Evolutionary conservation across 805 yeast genomes (phyloP).

Genomic region (Tetrapisispora pingtungensis): DNA sequence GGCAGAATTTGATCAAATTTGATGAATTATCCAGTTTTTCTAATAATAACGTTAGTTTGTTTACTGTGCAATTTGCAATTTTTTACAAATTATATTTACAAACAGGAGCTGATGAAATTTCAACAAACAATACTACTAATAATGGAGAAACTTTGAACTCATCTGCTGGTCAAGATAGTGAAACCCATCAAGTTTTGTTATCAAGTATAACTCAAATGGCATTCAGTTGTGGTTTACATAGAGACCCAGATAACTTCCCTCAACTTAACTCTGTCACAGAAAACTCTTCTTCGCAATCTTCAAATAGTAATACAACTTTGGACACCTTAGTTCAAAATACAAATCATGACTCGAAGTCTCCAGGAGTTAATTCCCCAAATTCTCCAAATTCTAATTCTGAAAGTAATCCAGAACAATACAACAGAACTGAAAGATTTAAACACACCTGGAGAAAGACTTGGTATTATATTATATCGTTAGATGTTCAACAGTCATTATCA

Average conservation of each 20-base stretch:
- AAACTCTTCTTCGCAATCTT: slow-evolving; percentile 7
- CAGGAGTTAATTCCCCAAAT: background rate
- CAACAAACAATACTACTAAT: slow-evolving; percentile 5
- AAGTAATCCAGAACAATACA: slow-evolving; percentile 8
- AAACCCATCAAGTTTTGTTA: slow-evolving; percentile 44
- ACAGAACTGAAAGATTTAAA: slow-evolving; percentile 30
- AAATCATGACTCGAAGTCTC: slow-evolving; percentile 3
- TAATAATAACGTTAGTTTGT: slow-evolving; percentile 25
- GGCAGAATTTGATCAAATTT: slow-evolving; percentile 25
- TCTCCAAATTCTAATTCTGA: slow-evolving; percentile 4
- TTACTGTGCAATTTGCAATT: slow-evolving; percentile 48
- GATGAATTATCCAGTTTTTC: slow-evolving; percentile 29
- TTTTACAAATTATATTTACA: slow-evolving; percentile 46
- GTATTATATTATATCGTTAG: slow-evolving; percentile 37
- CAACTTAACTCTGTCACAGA: slow-evolving; percentile 28
- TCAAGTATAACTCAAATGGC: slow-evolving; percentile 60
- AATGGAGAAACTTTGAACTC: background rate
- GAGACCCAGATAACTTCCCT: slow-evolving; percentile 52
- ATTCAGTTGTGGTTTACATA: slow-evolving; percentile 52
- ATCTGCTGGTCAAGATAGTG: slow-evolving; percentile 36
- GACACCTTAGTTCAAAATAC: slow-evolving; percentile 3
- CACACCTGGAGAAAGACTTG: slow-evolving; percentile 52
- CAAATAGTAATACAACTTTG: slow-evolving; percentile 4
- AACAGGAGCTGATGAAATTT: slow-evolving; percentile 42
- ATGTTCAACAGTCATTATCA: slow-evolving; percentile 34